Conservation (phyloP, 1,284 basidiomycete genomes). For the Austroboletus novae-zelandiae region DNA sequence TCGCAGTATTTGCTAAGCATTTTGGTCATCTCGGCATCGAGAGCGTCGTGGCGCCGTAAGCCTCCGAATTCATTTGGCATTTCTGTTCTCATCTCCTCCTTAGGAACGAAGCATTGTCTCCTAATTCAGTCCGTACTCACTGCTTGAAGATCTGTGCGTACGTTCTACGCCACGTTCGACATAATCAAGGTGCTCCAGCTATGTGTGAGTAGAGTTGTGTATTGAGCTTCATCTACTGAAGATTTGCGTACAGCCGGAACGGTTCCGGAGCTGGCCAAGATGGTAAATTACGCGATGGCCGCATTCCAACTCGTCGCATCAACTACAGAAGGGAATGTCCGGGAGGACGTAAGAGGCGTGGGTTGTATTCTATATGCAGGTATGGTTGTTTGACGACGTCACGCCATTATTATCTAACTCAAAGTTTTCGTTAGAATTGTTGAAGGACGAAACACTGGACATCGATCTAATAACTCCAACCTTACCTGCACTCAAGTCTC, state of each 20-base stretch:
- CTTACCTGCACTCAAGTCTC: slow-evolving; percentile 72
- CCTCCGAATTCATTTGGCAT: neutral
- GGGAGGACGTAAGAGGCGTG: slow-evolving; percentile 78
- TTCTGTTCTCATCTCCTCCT: neutral
- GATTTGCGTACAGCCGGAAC: slow-evolving; percentile 20
- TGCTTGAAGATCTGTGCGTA: slow-evolving; percentile 82
- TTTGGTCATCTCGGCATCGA: slow-evolving; percentile 45
- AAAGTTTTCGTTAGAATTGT: slow-evolving; percentile 51
- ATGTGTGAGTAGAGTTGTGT: slow-evolving; percentile 47
- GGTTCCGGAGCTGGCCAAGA: slow-evolving; percentile 48
- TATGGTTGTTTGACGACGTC: slow-evolving; percentile 31
- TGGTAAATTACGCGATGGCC: slow-evolving; percentile 68
- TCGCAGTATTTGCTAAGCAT: slow-evolving; percentile 58
- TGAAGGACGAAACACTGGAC: slow-evolving; percentile 81
- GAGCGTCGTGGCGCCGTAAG: slow-evolving; percentile 21
- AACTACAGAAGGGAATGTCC: slow-evolving; percentile 52
- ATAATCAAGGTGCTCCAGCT: slow-evolving; percentile 50
- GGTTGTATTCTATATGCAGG: slow-evolving; percentile 81
- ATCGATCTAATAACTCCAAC: slow-evolving; percentile 79
- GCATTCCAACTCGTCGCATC: slow-evolving; percentile 66
- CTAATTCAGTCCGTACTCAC: slow-evolving; percentile 59
- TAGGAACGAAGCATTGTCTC: slow-evolving; percentile 42
- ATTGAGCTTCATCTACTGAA: neutral
- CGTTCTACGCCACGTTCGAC: slow-evolving; percentile 70
- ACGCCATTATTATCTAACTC: neutral